Conservation (phyloP, 192 early-diverging fungal species). For the Rhizoclosmatium globosum region DNA sequence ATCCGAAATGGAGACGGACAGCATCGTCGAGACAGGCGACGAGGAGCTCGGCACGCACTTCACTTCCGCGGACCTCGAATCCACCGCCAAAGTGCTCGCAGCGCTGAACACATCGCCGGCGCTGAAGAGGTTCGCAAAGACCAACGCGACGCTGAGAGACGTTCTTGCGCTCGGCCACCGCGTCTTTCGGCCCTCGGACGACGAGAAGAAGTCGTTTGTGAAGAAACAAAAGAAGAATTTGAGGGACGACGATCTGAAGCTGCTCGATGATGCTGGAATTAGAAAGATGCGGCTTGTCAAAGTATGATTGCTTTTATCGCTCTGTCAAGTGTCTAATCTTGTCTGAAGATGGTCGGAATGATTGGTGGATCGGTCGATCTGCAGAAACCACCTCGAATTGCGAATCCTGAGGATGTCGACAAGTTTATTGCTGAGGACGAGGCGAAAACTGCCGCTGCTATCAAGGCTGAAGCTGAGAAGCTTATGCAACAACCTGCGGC, state of each 20-base stretch:
- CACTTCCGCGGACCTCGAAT: constrained; percentile 40
- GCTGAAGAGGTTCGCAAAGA: constrained; percentile 45
- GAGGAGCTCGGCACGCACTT: constrained; percentile 27
- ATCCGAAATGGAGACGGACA: constrained; percentile 7
- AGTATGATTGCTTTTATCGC: not conserved
- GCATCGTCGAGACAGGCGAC: not conserved
- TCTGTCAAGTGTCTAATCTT: not conserved
- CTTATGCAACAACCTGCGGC: not conserved
- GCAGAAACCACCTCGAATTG: constrained; percentile 44
- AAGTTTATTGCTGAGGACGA: constrained; percentile 49
- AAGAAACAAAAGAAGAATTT: constrained; percentile 30
- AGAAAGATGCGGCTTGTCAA: constrained; percentile 51
- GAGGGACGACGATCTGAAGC: constrained; percentile 42
- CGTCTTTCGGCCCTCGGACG: constrained; percentile 39
- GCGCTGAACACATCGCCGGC: constrained; percentile 47
- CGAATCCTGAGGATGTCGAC: constrained; percentile 39
- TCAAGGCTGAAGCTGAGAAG: not conserved
- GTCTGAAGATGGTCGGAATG: constrained; percentile 51
- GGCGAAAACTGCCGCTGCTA: constrained; percentile 13
- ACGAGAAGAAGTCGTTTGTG: constrained; percentile 38
- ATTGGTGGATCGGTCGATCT: constrained; percentile 49
- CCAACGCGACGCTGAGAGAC: constrained; percentile 22
- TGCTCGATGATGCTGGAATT: constrained; percentile 48
- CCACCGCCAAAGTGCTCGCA: constrained; percentile 46
- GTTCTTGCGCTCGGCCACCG: constrained; percentile 40